Evolutionary conservation across 2,329 filamentous ascomycete species (phyloP), one percentile per base, ranked within the genome.

Genomic region (Aspergillus ochraceus): DNA sequence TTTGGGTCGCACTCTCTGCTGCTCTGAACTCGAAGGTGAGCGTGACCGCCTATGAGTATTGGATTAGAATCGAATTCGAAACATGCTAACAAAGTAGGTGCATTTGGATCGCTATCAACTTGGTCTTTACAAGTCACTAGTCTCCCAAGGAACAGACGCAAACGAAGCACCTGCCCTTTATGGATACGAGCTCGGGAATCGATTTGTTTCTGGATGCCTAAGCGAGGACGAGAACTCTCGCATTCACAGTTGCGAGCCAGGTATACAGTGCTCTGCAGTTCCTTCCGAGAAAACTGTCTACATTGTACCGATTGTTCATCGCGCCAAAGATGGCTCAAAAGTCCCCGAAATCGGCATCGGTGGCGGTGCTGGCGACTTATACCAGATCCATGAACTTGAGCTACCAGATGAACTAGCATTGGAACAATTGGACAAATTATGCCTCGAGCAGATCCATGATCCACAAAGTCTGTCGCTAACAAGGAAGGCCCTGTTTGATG

Each of bases 181-280:
- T 12, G 92, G 92, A 0, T 94, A 89, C 70, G 82, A 84, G 57
- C 87, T 89, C 54, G 93, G 90, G 2, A 96, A 97, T 67, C 81
- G 81, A 1, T 77, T 81, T 12, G 85, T 90, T 32, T 74, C 82
- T 0, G 92, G 92, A 2, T 95, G 89, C 68, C 77, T 97, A 26
- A 96, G 90, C 0, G 78, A 79, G 0, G 80, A 88, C 24, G 73
- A 83, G 24, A 77, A 79, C 20, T 86, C 86, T 0, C 86, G 89
- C 2, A 80, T 98, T 6, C 94, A 98, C 73, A 96, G 91, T 69
- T 97, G 94, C 66, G 92, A 96, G 69, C 88, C 86, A 63, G 90
- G 88, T 14, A 67, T 74, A 17, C 68, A 70, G 65, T 88, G 80
- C 63, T 71, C 72, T 6, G 71, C 65, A 10, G 72, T 75, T 54